Base-by-base conservation (phyloP, 257 asterid genomes). In the Mitragyna speciosa region DNA sequence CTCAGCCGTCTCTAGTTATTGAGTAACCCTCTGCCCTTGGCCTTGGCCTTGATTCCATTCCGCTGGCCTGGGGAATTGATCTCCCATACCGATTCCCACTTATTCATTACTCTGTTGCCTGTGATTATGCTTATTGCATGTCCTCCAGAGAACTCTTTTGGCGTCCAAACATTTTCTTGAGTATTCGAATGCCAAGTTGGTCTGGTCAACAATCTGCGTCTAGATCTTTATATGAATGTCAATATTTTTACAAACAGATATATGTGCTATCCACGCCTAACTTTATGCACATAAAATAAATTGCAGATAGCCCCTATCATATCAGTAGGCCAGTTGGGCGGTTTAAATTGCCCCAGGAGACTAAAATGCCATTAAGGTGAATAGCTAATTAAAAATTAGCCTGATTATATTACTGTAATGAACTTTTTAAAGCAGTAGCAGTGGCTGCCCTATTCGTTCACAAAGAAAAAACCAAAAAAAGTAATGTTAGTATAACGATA, bases 1-100 rank as follows among this genome's bases (percentile, higher is more conserved):
- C 68, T 52, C 59, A 58, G 61, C 31, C 66, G 66, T 54, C n/a
- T 45, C 59, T 65, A 68, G 70, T 79, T 61, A 33, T 71, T 51
- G 45, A 51, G 81, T 66, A 82, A 26, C 58, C 39, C 65, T 76
- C 73, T 22, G 11, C 19, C 58, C 45, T 43, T 39, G 33, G 31
- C 28, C 20, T 17, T 19, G 22, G 73, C 48, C 63, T 83, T 76
- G 76, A 12, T 1, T 1, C 41, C 4, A 36, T 49, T 30, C 68
- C 75, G 20, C 74, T 77, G 51, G 80, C 74, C 47, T 24, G 6
- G 59, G 36, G 39, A 26, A 36, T 70, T 59, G n/a, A 69, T 72
- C 81, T 52, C 31, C 14, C 56, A 69, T 70, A 54, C 66, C 52
- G 20, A 74, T 54, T 74, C 78, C 67, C 77, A 31, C 16, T 61